A percentile compares a stretch with the other conserved stretches of the same genome.
These are phyloP conservation scores for Mycena galericulata DNA, from an alignment of 768 basidiomycete genomes.

Conservation along the genomic window DNA sequence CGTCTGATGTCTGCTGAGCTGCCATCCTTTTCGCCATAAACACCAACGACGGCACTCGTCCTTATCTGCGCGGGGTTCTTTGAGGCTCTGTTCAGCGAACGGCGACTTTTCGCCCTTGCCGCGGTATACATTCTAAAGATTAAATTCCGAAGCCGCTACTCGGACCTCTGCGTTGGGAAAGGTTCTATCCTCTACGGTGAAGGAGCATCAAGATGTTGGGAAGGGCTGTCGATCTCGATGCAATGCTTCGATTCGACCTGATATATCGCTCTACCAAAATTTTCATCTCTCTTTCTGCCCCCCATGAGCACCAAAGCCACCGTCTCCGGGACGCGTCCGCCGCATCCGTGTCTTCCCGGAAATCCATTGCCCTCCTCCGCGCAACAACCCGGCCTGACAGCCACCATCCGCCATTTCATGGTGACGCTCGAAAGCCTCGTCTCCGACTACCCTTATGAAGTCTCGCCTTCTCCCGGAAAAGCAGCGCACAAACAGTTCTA, in stretches of 20 bases:
- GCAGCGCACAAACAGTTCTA: neutral
- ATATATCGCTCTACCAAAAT: neutral
- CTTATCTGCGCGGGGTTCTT: too few relatives aligned
- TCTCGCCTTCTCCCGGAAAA: neutral
- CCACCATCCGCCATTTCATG: neutral
- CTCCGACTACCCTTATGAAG: slow-evolving; percentile 16
- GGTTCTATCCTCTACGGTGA: too few relatives aligned
- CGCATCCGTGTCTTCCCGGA: slow-evolving; percentile 11
- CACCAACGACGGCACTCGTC: too few relatives aligned
- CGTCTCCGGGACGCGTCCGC: neutral
- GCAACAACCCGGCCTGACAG: neutral
- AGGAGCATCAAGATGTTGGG: too few relatives aligned
- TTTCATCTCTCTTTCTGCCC: neutral
- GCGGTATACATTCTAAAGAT: too few relatives aligned
- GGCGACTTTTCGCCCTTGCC: too few relatives aligned
- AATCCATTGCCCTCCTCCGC: neutral
- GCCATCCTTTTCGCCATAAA: too few relatives aligned
- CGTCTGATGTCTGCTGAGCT: too few relatives aligned
- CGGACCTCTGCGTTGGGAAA: too few relatives aligned
- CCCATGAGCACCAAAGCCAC: neutral
- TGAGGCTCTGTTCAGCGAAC: too few relatives aligned
- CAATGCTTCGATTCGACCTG: neutral
- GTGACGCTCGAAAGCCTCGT: neutral
- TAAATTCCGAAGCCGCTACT: too few relatives aligned
- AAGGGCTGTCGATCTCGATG: neutral